Percentiles rank a stretch among this genome's conserved stretches.
phyloP scores from a whole-genome alignment of 306 rosid species.

The Malus sylvestris region DNA sequence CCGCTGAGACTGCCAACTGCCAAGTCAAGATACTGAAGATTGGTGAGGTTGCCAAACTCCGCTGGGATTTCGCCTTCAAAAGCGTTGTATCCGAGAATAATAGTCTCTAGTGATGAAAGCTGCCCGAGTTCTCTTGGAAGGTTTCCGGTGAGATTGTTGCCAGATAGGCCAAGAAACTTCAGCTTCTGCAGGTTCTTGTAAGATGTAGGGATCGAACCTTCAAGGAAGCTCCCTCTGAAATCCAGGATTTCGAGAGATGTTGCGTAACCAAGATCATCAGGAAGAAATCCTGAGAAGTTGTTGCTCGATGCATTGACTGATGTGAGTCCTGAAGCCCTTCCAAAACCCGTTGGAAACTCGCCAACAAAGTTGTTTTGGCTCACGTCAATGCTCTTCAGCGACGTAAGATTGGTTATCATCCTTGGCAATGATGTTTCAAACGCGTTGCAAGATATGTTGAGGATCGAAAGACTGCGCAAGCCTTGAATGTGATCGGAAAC shows the following conservation, averaged over 20 bases:
- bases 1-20: constrained; percentile 73
- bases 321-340: constrained; percentile 43
- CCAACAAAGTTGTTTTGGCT: constrained; percentile 79
- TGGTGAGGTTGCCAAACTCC: constrained; percentile 72
- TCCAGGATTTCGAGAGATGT: constrained; percentile 61
- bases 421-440: constrained; percentile 53
- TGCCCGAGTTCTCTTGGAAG: constrained; percentile 58
- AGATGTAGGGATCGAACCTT: constrained; percentile 62
- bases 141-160: constrained; percentile 65
- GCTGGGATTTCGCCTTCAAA: constrained; percentile 70
- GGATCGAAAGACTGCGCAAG: constrained; percentile 40
- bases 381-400: constrained; percentile 59
- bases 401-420: constrained; percentile 46
- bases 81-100: constrained; percentile 72
- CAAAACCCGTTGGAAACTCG: constrained; percentile 61
- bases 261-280: constrained; percentile 73
- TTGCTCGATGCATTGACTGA: constrained; percentile 71
- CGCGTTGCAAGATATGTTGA: constrained; percentile 57
- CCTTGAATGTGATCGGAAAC: constrained; percentile 49
- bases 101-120: constrained; percentile 60
- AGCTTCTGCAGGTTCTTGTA: constrained; percentile 57
- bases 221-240: constrained; percentile 75
- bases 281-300: constrained; percentile 63
- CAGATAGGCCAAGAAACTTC: constrained; percentile 78
- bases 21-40: constrained; percentile 74